Evolutionary conservation across 139 green algal genomes (phyloP).

Genomic region (Ettlia oleoabundans): DNA sequence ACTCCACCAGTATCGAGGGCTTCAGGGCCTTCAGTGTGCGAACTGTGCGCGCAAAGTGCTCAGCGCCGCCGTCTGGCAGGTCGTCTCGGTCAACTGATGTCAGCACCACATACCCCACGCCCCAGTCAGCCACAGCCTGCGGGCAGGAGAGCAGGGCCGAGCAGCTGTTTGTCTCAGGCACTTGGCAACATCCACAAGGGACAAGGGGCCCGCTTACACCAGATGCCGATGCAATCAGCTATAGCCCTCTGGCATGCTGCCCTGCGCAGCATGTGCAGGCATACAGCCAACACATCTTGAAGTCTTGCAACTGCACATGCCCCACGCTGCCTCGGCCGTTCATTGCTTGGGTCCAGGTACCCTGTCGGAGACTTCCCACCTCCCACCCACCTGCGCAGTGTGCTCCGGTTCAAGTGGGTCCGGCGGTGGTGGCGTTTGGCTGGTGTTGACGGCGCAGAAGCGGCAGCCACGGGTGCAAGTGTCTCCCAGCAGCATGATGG

Average conservation of each 20-base stretch:
- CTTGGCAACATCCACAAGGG: too few species aligned
- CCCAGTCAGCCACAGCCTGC: slow-evolving; percentile 81
- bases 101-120: slow-evolving; percentile 91
- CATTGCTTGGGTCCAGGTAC: too few species aligned
- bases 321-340: too few species aligned
- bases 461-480: slow-evolving; percentile 92
- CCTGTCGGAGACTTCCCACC: background rate
- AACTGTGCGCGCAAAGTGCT: slow-evolving; percentile 87
- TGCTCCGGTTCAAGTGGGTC: slow-evolving; percentile 82
- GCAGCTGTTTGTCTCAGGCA: too few species aligned
- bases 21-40: slow-evolving; percentile 58
- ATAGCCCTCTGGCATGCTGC: too few species aligned
- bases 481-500: slow-evolving; percentile 93
- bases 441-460: slow-evolving; percentile 92
- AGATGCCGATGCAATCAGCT: too few species aligned
- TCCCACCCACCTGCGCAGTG: slow-evolving; percentile 59
- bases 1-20: slow-evolving; percentile 90
- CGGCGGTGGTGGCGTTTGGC: slow-evolving; percentile 64
- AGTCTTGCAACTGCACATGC: too few species aligned
- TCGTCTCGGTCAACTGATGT: slow-evolving; percentile 93
- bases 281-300: too few species aligned
- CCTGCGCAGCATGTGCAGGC: too few species aligned
- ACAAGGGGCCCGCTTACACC: background rate
- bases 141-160: background rate
- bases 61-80: slow-evolving; percentile 86